Percentiles rank a stretch among this genome's conserved stretches.
Conservation (phyloP, 2,329 filamentous ascomycete species). For the Aureobasidium sp. region DNA sequence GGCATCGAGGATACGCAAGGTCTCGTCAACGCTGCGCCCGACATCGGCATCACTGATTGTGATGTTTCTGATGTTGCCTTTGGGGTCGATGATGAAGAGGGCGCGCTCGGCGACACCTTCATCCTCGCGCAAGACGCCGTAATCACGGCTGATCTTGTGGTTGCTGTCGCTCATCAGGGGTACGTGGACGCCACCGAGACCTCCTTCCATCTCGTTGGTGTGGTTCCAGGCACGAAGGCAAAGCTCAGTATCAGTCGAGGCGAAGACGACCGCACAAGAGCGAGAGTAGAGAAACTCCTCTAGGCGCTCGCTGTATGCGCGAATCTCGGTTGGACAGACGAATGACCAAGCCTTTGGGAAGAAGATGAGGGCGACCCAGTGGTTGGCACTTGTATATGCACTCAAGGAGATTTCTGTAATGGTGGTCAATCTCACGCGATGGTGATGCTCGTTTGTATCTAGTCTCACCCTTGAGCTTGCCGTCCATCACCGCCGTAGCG, state of each 20-base stretch:
- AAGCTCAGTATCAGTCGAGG: constrained; percentile 57
- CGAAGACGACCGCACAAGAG: constrained; percentile 53
- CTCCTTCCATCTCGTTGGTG: constrained; percentile 53
- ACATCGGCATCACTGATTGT: constrained; percentile 61
- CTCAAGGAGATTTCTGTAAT: constrained; percentile 25
- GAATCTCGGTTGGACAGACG: constrained; percentile 60
- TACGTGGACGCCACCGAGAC: constrained; percentile 54
- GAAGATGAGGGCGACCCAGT: constrained; percentile 60
- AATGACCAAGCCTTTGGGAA: constrained; percentile 64
- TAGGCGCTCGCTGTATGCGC: constrained; percentile 57
- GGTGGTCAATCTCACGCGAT: constrained; percentile 3
- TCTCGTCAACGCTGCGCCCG: constrained; percentile 58
- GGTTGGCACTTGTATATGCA: constrained; percentile 31
- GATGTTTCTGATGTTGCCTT: constrained; percentile 53
- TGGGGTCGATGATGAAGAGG: constrained; percentile 60
- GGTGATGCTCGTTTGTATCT: not conserved
- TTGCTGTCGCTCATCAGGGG: constrained; percentile 58
- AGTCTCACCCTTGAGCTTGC: constrained; percentile 25
- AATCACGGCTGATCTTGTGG: constrained; percentile 53
- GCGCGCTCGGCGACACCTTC: constrained; percentile 57
- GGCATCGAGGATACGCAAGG: constrained; percentile 50
- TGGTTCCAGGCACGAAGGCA: constrained; percentile 52
- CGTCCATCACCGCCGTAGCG: constrained; percentile 26
- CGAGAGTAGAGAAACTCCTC: constrained; percentile 50
- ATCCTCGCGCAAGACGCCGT: constrained; percentile 58